Conservation (phyloP, 768 basidiomycete species). For the Leucocoprinus leucothites region DNA sequence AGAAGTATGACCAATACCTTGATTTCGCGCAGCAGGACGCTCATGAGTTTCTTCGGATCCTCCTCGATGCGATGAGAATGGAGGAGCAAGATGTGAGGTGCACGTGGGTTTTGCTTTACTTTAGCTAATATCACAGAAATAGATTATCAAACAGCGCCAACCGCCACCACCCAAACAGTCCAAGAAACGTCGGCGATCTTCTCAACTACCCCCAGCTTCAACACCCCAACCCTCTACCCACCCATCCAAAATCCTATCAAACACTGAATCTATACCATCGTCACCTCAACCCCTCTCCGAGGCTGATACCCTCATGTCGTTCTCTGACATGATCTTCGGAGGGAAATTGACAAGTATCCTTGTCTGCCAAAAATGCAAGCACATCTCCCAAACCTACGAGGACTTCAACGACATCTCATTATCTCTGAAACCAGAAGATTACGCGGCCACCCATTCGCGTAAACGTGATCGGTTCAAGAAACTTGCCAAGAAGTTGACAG, state of each 20-base stretch:
- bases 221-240: neutral
- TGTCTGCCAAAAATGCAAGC: conserved; percentile 92
- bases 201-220: conserved; percentile 12
- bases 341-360: conserved; percentile 88
- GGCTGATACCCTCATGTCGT: conserved; percentile 53
- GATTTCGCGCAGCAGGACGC: conserved; percentile 97
- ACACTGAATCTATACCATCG: neutral
- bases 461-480: conserved; percentile 78
- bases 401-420: conserved; percentile 94
- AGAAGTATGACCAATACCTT: conserved; percentile 91
- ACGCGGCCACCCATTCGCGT: conserved; percentile 46
- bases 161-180: conserved; percentile 35
- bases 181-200: conserved; percentile 38
- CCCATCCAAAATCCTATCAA: conserved; percentile 11
- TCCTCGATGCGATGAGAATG: conserved; percentile 92
- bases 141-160: conserved; percentile 79
- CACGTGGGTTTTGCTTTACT: neutral
- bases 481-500: conserved; percentile 62
- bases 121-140: conserved; percentile 3
- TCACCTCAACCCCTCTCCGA: conserved; percentile 15
- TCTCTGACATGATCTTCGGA: conserved; percentile 89
- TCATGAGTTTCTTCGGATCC: conserved; percentile 87
- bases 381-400: conserved; percentile 89
- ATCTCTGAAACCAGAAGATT: conserved; percentile 82
- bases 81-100: conserved; percentile 82